Conservation (phyloP, 1,284 basidiomycete species). For the Dichomitus squalens region DNA sequence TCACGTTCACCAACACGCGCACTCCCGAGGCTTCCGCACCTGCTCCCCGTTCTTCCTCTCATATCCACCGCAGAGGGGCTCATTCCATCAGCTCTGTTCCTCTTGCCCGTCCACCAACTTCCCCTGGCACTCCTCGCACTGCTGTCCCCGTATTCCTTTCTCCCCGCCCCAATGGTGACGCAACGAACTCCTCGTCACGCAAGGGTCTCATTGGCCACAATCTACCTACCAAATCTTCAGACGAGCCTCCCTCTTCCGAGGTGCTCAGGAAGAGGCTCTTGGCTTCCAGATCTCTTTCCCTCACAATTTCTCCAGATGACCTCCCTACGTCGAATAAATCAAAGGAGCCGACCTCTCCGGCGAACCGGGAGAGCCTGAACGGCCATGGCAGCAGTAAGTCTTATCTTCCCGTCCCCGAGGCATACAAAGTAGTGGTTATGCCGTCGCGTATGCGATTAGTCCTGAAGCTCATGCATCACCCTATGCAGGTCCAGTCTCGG, state of each 20-base stretch:
- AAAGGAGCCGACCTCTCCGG: conserved; percentile 5
- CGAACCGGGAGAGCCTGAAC: background rate
- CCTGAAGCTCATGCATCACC: background rate
- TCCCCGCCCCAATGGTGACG: conserved; percentile 21
- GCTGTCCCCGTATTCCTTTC: conserved; percentile 32
- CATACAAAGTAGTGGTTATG: background rate
- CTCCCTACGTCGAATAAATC: conserved; percentile 27
- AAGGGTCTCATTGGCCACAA: conserved; percentile 34
- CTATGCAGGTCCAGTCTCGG: conserved; percentile 13
- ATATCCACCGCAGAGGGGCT: conserved; percentile 62
- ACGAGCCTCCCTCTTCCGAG: conserved; percentile 47
- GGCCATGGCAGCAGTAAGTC: conserved; percentile 21
- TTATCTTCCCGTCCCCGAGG: background rate
- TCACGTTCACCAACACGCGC: conserved; percentile 86
- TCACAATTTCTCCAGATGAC: conserved; percentile 52
- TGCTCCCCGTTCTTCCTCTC: conserved; percentile 30
- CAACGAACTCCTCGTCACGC: conserved; percentile 20
- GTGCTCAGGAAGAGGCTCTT: conserved; percentile 46
- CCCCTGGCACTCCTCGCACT: conserved; percentile 64
- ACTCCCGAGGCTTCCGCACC: conserved; percentile 33
- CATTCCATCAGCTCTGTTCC: conserved; percentile 80
- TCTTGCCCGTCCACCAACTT: conserved; percentile 74
- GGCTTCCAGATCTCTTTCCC: conserved; percentile 57
- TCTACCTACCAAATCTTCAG: conserved; percentile 31
- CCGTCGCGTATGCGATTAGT: background rate